phyloP scores from a whole-genome alignment of 2,329 filamentous ascomycete genomes.

The Arthroderma uncinatum region DNA sequence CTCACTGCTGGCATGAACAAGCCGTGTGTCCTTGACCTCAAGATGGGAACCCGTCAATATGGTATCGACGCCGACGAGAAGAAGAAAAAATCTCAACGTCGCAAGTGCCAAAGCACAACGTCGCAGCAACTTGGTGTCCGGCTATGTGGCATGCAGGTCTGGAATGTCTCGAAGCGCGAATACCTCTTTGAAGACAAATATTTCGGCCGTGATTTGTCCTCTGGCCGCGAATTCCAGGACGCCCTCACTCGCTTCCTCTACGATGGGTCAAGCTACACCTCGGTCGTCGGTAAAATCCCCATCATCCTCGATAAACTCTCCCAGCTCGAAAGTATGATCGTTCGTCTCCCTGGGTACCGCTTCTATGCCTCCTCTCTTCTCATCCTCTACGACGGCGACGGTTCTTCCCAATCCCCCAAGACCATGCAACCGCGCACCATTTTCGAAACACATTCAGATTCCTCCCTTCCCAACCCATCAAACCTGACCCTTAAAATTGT shows the following conservation, averaged over 20 bases:
- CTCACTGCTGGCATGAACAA: conserved; percentile 92
- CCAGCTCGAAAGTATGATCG: conserved; percentile 72
- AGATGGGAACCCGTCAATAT: conserved; percentile 97
- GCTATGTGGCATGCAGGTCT: conserved; percentile 91
- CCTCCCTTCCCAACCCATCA: conserved; percentile 23
- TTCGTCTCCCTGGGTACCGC: conserved; percentile 68
- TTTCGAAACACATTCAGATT: conserved; percentile 15
- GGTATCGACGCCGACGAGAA: conserved; percentile 83
- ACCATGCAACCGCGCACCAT: conserved; percentile 15
- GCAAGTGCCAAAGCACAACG: conserved; percentile 86
- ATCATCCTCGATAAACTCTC: conserved; percentile 73
- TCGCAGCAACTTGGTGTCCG: conserved; percentile 84
- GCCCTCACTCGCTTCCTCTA: conserved; percentile 83
- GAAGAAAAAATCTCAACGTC: conserved; percentile 83
- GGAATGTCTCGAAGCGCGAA: conserved; percentile 70
- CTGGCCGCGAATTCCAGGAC: conserved; percentile 76
- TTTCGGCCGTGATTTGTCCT: conserved; percentile 78
- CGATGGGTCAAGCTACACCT: conserved; percentile 70
- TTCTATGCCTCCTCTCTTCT: conserved; percentile 92
- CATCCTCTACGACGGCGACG: conserved; percentile 87
- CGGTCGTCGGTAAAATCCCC: conserved; percentile 77
- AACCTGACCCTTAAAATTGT: conserved; percentile 80
- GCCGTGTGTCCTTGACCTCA: conserved; percentile 92
- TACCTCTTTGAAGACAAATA: conserved; percentile 99
- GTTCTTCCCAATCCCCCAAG: conserved; percentile 19